Conservation (phyloP, 345 rosid species). For the Syzygium jambos region DNA sequence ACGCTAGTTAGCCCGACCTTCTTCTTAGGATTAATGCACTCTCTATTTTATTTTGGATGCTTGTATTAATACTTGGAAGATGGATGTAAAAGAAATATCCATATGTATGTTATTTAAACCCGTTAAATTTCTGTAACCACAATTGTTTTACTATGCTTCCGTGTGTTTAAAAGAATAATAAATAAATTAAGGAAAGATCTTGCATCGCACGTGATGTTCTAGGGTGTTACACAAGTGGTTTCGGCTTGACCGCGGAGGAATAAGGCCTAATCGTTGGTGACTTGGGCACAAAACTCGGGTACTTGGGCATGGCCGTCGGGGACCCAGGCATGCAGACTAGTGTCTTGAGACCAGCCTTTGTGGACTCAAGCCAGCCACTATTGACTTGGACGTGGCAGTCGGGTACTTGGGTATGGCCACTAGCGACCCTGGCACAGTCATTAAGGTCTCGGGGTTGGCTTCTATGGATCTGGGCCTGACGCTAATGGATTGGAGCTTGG, state of each 20-base stretch:
- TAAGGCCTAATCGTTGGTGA: not conserved
- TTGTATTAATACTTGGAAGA: not conserved
- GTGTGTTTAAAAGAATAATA: not conserved
- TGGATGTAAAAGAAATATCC: not conserved
- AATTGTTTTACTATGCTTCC: not conserved
- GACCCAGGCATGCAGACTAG: not conserved
- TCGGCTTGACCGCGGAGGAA: not conserved
- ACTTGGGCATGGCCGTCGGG: not conserved
- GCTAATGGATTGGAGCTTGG: not conserved
- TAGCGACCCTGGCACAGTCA: rapidly evolving
- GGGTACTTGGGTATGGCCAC: not conserved
- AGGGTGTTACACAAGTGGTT: not conserved
- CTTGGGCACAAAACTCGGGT: not conserved
- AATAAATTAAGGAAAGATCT: not conserved
- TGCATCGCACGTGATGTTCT: not conserved
- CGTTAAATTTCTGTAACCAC: not conserved
- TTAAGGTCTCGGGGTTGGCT: not conserved
- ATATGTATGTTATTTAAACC: not conserved
- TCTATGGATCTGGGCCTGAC: not conserved
- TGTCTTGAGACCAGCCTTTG: not conserved
- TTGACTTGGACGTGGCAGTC: not conserved
- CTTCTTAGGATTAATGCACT: not conserved
- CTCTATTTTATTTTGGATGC: too few relatives aligned
- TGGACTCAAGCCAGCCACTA: not conserved
- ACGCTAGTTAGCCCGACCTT: not conserved